phyloP scores from a whole-genome alignment of 305 asterid species.

The Striga hermonthica region DNA sequence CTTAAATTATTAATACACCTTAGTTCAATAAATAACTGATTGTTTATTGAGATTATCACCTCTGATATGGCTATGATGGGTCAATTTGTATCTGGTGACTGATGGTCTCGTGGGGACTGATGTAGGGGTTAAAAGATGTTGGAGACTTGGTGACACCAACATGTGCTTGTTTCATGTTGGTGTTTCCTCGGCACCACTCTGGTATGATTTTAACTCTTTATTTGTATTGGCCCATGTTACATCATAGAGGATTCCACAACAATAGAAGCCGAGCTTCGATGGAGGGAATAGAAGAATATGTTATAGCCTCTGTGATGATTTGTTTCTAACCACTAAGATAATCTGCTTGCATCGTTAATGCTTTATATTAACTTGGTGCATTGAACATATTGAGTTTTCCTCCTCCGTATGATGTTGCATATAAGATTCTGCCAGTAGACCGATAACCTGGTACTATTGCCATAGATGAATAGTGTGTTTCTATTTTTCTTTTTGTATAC shows the following conservation, averaged over 20 bases:
- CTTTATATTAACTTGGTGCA: slow-evolving; percentile 1
- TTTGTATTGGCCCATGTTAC: slow-evolving; percentile 29
- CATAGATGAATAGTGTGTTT: slow-evolving; percentile 44
- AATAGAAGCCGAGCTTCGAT: slow-evolving; percentile 21
- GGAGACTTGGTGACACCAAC: slow-evolving; percentile 51
- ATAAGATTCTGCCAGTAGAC: slow-evolving; percentile 31
- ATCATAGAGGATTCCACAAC: slow-evolving; percentile 31
- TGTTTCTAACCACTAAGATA: neutral
- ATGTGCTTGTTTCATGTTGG: slow-evolving; percentile 51
- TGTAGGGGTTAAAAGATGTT: slow-evolving; percentile 49
- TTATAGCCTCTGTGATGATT: slow-evolving; percentile 15
- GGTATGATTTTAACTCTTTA: slow-evolving; percentile 47
- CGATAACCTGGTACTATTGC: slow-evolving; percentile 27
- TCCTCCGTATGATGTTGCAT: slow-evolving; percentile 26
- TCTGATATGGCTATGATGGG: slow-evolving; percentile 32
- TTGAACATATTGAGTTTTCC: neutral
- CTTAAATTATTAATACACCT: slow-evolving; percentile 22
- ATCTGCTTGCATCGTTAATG: slow-evolving; percentile 21
- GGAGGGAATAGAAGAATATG: neutral
- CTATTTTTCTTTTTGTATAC: slow-evolving; percentile 45
- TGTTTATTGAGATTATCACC: slow-evolving; percentile 30
- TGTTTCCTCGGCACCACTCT: slow-evolving; percentile 51
- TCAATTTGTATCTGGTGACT: slow-evolving; percentile 40
- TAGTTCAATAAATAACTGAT: slow-evolving; percentile 33
- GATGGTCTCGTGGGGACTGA: slow-evolving; percentile 41